Evolutionary conservation across 78 protist species (phyloP).

Genomic region (Dictyostelium purpureum): DNA sequence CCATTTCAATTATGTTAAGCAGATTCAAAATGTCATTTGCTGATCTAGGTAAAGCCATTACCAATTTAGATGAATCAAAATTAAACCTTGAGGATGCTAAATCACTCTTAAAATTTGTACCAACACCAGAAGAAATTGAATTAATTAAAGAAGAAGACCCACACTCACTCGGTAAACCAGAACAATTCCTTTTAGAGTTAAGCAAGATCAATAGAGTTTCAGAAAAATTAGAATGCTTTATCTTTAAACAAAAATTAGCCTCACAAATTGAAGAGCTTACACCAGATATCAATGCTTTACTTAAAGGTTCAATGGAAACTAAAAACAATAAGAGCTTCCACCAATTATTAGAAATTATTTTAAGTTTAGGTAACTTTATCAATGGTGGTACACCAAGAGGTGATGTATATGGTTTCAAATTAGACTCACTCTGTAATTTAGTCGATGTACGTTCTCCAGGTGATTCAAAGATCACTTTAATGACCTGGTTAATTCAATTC

Average conservation of each 20-base stretch:
- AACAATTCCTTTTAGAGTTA: conserved; percentile 67
- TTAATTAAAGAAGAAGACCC: conserved; percentile 41
- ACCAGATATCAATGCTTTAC: conserved; percentile 38
- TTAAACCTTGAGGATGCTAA: conserved; percentile 62
- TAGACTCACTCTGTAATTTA: conserved; percentile 25
- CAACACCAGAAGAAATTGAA: conserved; percentile 69
- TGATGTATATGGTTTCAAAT: conserved; percentile 79
- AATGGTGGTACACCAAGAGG: conserved; percentile 87
- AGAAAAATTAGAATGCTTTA: conserved; percentile 67
- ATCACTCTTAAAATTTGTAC: conserved; percentile 51
- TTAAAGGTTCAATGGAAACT: neutral
- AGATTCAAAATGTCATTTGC: conserved; percentile 61
- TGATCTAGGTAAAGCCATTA: conserved; percentile 41
- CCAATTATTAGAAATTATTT: conserved; percentile 55
- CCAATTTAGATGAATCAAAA: conserved; percentile 30
- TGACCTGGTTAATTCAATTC: conserved; percentile 56
- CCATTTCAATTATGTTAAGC: conserved; percentile 64
- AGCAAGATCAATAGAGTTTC: conserved; percentile 29
- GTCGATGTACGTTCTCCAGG: conserved; percentile 42
- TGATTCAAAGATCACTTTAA: conserved; percentile 54
- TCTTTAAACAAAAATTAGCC: conserved; percentile 51
- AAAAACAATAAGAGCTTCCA: conserved; percentile 35
- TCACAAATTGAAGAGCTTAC: conserved; percentile 57
- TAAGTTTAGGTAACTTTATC: conserved; percentile 79
- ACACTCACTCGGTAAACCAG: conserved; percentile 41